Percentiles rank a stretch among this genome's conserved stretches.
Evolutionary conservation across 176 grass and related monocot genomes (phyloP).

Genomic region (Carex parvula): DNA sequence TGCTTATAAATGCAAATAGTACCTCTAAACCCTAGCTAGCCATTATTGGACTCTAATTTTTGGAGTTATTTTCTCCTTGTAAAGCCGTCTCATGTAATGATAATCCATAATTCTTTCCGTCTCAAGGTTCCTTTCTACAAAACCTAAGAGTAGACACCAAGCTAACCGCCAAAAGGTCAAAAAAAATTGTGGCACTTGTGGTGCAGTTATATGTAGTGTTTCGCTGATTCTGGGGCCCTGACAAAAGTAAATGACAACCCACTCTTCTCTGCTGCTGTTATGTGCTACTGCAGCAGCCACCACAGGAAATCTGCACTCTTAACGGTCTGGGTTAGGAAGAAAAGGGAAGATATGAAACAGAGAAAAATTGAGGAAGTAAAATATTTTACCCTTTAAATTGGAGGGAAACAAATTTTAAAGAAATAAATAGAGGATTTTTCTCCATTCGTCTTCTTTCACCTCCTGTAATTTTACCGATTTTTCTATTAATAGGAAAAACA

Average conservation of each 20-base stretch:
- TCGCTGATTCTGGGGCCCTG: background rate
- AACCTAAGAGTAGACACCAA: conserved; percentile 26
- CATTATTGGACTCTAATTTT: conserved; percentile 16
- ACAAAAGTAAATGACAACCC: background rate
- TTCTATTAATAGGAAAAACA: too few relatives aligned
- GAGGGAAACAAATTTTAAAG: too few relatives aligned
- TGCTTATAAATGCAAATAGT: conserved; percentile 35
- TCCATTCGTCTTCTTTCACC: too few relatives aligned
- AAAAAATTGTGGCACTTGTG: background rate
- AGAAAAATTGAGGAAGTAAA: too few relatives aligned
- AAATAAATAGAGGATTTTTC: too few relatives aligned
- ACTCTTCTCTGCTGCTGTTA: background rate
- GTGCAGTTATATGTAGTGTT: background rate
- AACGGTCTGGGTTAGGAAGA: too few relatives aligned
- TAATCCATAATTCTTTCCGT: conserved; percentile 20
- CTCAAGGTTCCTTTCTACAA: background rate
- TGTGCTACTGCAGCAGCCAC: background rate
- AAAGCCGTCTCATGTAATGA: conserved; percentile 21
- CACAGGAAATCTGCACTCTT: conserved; percentile 8
- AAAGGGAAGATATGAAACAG: too few relatives aligned
- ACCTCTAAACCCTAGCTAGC: conserved; percentile 18
- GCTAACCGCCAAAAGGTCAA: background rate
- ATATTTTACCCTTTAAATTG: too few relatives aligned
- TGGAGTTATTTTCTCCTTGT: background rate
- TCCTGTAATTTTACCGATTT: too few relatives aligned